Evolutionary conservation across 2,329 filamentous ascomycete genomes (phyloP), one percentile per base, ranked within the genome.

Genomic region (Fusarium acutatum): DNA sequence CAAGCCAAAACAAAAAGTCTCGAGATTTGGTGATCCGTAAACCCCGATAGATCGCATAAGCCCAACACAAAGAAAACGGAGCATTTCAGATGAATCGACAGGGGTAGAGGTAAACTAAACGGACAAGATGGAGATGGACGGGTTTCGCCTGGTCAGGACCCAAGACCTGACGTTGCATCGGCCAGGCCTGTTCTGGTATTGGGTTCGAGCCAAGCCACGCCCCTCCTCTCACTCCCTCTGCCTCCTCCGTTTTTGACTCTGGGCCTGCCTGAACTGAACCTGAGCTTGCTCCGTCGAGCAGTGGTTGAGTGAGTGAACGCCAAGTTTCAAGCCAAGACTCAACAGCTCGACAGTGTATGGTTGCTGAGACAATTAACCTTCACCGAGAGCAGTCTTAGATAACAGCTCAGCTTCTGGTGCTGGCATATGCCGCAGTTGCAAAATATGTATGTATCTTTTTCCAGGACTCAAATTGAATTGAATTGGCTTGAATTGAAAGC

Each of bases 121-220:
- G 57, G 60, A 65, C 24, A 40, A 18, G 41, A 60, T 60, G 64
- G 64, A 65, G 64, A 67, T 64, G 32, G 26, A 69, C 74, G 71
- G 74, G 54, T 43, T 74, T 73, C 74, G 68, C 69, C 69, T 73
- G 69, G 60, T 32, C 62, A 67, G 22, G 20, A 58, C 50, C 46
- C 50, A 61, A 71, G 43, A 69, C 73, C 62, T 71, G 57, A 72
- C 28, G 75, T 76, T 77, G 72, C 75, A 77, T 77, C 69, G 59
- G 56, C 49, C 56, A 64, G 64, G 60, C 69, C 67, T 18, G 41
- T 35, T 54, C 15, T 35, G 22, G 40, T 50, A 44, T 44, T 54
- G 50, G 50, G 38, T 44, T 30, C 34, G 34, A 40, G 30, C 61
- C 56, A 47, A 58, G 47, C 41, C 64, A 67, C 71, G 10, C 67